Conservation (phyloP, 148 eudicot genomes). For the Simmondsia chinensis region DNA sequence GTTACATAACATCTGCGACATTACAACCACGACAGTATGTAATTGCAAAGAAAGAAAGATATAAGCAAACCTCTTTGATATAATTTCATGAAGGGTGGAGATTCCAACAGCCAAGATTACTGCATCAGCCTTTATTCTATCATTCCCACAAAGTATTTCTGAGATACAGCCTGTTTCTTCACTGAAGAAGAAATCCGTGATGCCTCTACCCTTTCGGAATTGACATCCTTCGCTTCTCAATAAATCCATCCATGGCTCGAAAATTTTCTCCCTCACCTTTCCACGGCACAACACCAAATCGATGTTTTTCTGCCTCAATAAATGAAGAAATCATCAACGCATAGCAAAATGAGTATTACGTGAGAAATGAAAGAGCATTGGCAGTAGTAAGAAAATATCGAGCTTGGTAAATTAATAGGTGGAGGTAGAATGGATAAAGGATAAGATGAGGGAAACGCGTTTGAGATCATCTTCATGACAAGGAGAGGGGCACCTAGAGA, state of each 20-base stretch:
- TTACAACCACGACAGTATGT: background rate
- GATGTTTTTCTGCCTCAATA: slow-evolving; percentile 39
- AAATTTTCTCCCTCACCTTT: slow-evolving; percentile 46
- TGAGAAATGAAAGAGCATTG: no score
- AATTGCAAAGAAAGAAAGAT: background rate
- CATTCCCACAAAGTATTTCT: slow-evolving; percentile 66
- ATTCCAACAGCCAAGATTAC: slow-evolving; percentile 57
- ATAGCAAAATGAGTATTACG: no score
- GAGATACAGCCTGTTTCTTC: slow-evolving; percentile 56
- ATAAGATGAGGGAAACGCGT: no score
- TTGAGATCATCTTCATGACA: no score
- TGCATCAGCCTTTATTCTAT: slow-evolving; percentile 73
- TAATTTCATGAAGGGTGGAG: slow-evolving; percentile 57
- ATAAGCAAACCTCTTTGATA: slow-evolving; percentile 38
- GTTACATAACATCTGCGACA: no score
- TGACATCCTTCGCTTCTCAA: slow-evolving; percentile 50
- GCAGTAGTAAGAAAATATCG: no score
- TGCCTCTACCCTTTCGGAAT: slow-evolving; percentile 61
- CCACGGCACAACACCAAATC: slow-evolving; percentile 59
- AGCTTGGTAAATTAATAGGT: no score
- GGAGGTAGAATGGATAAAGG: no score
- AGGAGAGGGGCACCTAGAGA: no score
- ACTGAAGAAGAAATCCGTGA: slow-evolving; percentile 45
- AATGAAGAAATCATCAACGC: background rate
- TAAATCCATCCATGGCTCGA: slow-evolving; percentile 59